A percentile compares a stretch with the other conserved stretches of the same genome.
Evolutionary conservation across 352 stramenopile genomes (phyloP).

Genomic region (Pythium insidiosum): DNA sequence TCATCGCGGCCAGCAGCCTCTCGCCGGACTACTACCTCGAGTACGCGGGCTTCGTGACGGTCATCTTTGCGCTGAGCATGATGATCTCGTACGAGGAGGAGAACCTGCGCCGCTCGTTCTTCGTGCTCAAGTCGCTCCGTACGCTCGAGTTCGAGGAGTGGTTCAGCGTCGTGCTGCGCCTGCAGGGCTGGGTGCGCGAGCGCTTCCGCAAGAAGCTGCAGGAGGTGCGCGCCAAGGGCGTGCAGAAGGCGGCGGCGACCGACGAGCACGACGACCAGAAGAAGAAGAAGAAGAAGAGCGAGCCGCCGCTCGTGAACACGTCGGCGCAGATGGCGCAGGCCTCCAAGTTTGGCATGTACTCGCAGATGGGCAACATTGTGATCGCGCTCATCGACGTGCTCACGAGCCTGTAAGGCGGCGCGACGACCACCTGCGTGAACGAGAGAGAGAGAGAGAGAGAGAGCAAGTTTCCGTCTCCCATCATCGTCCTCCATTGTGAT

Average conservation of each 20-base stretch:
- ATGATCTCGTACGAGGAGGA: conserved; percentile 84
- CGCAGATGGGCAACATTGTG: conserved; percentile 71
- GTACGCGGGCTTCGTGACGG: conserved; percentile 56
- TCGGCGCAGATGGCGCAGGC: conserved; percentile 63
- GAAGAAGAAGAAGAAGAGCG: conserved; percentile 13
- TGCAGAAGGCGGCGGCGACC: conserved; percentile 25
- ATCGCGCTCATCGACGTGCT: conserved; percentile 67
- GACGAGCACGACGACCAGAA: conserved; percentile 4
- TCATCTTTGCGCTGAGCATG: conserved; percentile 72
- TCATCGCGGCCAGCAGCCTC: conserved; percentile 48
- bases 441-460: no score
- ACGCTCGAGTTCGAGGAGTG: conserved; percentile 78
- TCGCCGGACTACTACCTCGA: conserved; percentile 54
- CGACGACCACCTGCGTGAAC: no score
- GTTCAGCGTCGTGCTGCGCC: conserved; percentile 64
- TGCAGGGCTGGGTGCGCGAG: conserved; percentile 68
- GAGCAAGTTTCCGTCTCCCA: no score
- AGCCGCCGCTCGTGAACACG: conserved; percentile 51
- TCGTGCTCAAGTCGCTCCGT: conserved; percentile 76
- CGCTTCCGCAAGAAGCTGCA: conserved; percentile 47
- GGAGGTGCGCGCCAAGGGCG: conserved; percentile 43
- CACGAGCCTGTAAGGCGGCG: no score
- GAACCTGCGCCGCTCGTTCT: conserved; percentile 64
- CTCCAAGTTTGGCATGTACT: conserved; percentile 75
- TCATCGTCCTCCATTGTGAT: no score